These are phyloP conservation scores for Ascochyta koolunga DNA, from an alignment of 2,329 filamentous ascomycete species.

Conservation along the genomic window DNA sequence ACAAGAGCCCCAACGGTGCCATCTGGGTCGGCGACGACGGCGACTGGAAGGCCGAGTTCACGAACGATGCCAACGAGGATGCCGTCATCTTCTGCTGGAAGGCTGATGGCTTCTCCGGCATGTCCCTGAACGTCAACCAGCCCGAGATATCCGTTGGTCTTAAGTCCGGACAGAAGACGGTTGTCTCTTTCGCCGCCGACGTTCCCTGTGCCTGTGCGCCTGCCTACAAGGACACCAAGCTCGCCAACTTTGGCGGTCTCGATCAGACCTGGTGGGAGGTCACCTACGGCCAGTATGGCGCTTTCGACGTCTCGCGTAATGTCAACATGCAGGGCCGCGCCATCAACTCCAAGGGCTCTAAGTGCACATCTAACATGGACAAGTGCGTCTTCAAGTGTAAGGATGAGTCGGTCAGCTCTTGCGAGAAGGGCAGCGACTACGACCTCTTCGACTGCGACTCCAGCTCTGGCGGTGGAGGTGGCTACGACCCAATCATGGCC, in stretches of 20 bases:
- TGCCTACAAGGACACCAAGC: constrained; percentile 44
- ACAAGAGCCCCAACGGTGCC: constrained; percentile 33
- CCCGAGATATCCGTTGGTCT: constrained; percentile 51
- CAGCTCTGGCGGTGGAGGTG: constrained; percentile 33
- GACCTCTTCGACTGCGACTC: constrained; percentile 46
- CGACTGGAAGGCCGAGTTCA: constrained; percentile 44
- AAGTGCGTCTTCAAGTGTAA: constrained; percentile 54
- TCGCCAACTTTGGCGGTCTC: constrained; percentile 48
- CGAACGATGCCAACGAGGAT: constrained; percentile 41
- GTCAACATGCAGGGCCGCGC: constrained; percentile 53
- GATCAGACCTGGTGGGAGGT: constrained; percentile 55
- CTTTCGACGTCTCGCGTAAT: constrained; percentile 53
- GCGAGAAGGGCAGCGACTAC: constrained; percentile 48
- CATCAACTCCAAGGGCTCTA: constrained; percentile 48
- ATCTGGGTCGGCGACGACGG: constrained; percentile 47
- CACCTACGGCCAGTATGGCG: constrained; percentile 48
- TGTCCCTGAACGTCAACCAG: constrained; percentile 44
- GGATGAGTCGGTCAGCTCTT: constrained; percentile 32
- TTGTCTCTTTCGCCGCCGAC: constrained; percentile 48
- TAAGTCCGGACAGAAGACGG: constrained; percentile 43
- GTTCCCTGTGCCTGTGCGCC: constrained; percentile 51
- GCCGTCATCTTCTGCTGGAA: constrained; percentile 48
- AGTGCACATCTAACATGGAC: constrained; percentile 52
- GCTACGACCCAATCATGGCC: constrained; percentile 35
- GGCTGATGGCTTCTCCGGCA: constrained; percentile 39